Percentiles rank a stretch among this genome's conserved stretches.
phyloP scores from a whole-genome alignment of 1,284 basidiomycete species.

The Ceratobasidium sp. region DNA sequence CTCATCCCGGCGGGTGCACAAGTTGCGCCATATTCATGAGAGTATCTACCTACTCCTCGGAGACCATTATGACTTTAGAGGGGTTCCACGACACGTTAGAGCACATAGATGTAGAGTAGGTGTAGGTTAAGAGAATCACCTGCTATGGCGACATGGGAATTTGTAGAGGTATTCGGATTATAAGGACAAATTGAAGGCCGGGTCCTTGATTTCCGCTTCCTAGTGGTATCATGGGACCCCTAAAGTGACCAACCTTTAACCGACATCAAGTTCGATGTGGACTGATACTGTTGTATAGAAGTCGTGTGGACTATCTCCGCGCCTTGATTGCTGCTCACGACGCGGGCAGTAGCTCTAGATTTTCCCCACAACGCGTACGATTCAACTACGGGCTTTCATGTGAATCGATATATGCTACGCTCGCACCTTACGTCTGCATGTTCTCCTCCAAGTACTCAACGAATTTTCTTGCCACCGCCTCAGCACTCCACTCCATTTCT shows the following conservation, averaged over 20 bases:
- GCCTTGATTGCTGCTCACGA: neutral
- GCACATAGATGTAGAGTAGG: neutral
- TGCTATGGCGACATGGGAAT: conserved; percentile 7
- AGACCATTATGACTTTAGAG: neutral
- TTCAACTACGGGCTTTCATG: neutral
- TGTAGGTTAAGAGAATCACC: conserved; percentile 4
- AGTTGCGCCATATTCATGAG: neutral
- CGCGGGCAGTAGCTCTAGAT: neutral
- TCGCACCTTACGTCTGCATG: conserved; percentile 54
- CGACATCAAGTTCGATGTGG: neutral
- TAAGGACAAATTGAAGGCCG: neutral
- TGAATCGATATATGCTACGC: neutral
- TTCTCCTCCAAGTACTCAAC: conserved; percentile 84
- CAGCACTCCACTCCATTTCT: conserved; percentile 80
- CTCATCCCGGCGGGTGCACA: neutral
- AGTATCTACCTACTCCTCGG: neutral
- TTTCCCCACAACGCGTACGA: neutral
- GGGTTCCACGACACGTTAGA: neutral
- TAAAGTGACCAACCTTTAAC: neutral
- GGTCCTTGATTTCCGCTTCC: conserved; percentile 5
- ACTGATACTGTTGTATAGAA: no score
- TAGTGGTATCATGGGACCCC: neutral
- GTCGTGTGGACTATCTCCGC: neutral
- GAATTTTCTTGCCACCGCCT: conserved; percentile 81
- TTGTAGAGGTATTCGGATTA: conserved; percentile 1